Percentiles rank a stretch among this genome's conserved stretches.
These are phyloP conservation scores for Blastomyces emzantsi DNA, from an alignment of 2,329 filamentous ascomycete species.

Conservation along the genomic window DNA sequence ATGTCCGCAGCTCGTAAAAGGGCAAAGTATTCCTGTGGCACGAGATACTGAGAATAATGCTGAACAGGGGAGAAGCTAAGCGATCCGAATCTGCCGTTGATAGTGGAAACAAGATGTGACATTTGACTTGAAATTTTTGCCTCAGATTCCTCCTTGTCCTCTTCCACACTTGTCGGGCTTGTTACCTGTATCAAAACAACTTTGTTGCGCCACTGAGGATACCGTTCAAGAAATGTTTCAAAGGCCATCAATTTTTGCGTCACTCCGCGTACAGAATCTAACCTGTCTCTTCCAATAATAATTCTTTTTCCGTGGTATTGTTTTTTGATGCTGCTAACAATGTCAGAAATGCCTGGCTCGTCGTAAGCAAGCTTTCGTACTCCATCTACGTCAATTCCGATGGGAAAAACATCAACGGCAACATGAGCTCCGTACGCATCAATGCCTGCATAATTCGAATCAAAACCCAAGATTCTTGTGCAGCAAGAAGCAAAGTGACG, in stretches of 20 bases:
- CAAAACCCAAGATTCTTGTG: slow-evolving; percentile 81
- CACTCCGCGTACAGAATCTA: slow-evolving; percentile 87
- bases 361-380: slow-evolving; percentile 69
- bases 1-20: slow-evolving; percentile 85
- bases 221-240: slow-evolving; percentile 80
- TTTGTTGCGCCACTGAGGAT: slow-evolving; percentile 84
- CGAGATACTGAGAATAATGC: slow-evolving; percentile 89
- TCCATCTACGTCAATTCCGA: slow-evolving; percentile 81
- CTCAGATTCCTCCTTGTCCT: slow-evolving; percentile 65
- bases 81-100: slow-evolving; percentile 85
- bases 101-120: slow-evolving; percentile 79
- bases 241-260: slow-evolving; percentile 95
- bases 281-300: slow-evolving; percentile 86
- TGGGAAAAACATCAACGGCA: slow-evolving; percentile 86
- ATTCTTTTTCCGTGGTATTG: slow-evolving; percentile 87
- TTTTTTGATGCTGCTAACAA: slow-evolving; percentile 60
- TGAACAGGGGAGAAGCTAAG: slow-evolving; percentile 84
- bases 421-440: slow-evolving; percentile 84
- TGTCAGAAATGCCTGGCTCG: slow-evolving; percentile 60
- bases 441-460: slow-evolving; percentile 73
- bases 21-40: slow-evolving; percentile 85
- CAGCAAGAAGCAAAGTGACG: slow-evolving; percentile 93
- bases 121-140: slow-evolving; percentile 80
- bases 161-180: slow-evolving; percentile 71
- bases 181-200: slow-evolving; percentile 94